These are phyloP conservation scores for Saccharomycopsis amapae DNA, from an alignment of 805 yeast genomes.

Conservation along the genomic window DNA sequence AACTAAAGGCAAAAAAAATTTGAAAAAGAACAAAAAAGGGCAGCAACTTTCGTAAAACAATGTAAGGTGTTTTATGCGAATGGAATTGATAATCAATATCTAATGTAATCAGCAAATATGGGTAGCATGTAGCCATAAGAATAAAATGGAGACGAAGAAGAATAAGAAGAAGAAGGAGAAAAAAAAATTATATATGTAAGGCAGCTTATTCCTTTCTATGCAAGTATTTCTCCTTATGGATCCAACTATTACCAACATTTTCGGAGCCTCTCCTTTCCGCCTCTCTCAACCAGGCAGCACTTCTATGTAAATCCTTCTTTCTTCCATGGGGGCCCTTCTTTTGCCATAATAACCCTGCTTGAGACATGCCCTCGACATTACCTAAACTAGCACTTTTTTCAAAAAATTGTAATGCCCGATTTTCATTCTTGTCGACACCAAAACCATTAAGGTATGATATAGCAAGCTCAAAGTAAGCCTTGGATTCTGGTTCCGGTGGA, in stretches of 20 bases:
- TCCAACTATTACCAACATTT: conserved; percentile 67
- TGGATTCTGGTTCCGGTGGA: conserved; percentile 38
- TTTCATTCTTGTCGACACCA: conserved; percentile 49
- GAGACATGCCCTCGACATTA: conserved; percentile 58
- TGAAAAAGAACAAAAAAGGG: no score
- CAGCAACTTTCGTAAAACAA: no score
- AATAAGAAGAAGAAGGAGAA: neutral
- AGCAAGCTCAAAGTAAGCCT: conserved; percentile 57
- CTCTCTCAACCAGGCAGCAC: conserved; percentile 64
- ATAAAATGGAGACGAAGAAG: neutral
- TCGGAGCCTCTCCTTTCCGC: conserved; percentile 57
- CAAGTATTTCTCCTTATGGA: conserved; percentile 61
- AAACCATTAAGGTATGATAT: conserved; percentile 48
- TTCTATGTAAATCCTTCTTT: conserved; percentile 51
- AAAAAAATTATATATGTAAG: neutral
- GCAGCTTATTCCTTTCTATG: conserved; percentile 20
- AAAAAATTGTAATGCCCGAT: conserved; percentile 48
- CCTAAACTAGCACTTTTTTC: conserved; percentile 65
- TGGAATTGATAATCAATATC: no score
- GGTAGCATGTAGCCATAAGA: conserved; percentile 5
- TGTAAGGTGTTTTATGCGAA: no score
- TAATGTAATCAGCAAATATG: no score
- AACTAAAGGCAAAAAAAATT: no score
- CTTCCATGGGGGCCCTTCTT: conserved; percentile 42
- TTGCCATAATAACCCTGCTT: conserved; percentile 64